A percentile compares a stretch with the other conserved stretches of the same genome.
Evolutionary conservation across 306 rosid genomes (phyloP).

Genomic region (Dryas alaskensis): DNA sequence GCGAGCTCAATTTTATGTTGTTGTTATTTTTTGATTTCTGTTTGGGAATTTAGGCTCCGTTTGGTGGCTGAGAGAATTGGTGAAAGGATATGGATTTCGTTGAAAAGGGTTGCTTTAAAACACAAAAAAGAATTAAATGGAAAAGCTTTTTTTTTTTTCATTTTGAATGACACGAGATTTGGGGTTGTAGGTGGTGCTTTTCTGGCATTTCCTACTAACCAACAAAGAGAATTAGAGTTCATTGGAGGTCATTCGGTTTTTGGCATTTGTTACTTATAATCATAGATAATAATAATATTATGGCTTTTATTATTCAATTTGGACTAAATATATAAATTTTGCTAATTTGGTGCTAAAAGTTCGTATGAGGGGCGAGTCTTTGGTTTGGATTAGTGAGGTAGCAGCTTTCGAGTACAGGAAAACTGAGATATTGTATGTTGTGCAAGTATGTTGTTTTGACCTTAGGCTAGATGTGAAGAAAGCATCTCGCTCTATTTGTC

Average conservation of each 20-base stretch:
- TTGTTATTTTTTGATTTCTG: neutral
- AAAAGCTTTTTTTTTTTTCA: neutral
- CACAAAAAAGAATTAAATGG: neutral
- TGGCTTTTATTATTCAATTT: neutral
- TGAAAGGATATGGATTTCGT: neutral
- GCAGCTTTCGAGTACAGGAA: neutral
- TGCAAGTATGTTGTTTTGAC: neutral
- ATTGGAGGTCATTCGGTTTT: neutral
- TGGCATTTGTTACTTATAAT: neutral
- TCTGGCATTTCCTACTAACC: neutral
- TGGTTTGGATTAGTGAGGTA: neutral
- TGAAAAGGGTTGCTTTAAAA: neutral
- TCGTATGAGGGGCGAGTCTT: neutral
- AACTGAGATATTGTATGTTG: neutral
- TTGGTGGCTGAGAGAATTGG: slow-evolving; percentile 16
- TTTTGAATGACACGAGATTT: neutral
- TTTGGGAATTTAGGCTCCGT: neutral
- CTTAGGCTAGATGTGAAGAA: neutral
- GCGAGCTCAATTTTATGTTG: slow-evolving; percentile 15
- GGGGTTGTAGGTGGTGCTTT: neutral
- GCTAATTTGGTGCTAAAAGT: neutral
- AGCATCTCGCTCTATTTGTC: too few relatives aligned
- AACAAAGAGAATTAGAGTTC: neutral
- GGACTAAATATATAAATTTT: neutral
- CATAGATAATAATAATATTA: neutral